A percentile compares a stretch with the other conserved stretches of the same genome.
phyloP scores from a whole-genome alignment of 2,329 filamentous ascomycete genomes.

The Dothideomycetes sp. region DNA sequence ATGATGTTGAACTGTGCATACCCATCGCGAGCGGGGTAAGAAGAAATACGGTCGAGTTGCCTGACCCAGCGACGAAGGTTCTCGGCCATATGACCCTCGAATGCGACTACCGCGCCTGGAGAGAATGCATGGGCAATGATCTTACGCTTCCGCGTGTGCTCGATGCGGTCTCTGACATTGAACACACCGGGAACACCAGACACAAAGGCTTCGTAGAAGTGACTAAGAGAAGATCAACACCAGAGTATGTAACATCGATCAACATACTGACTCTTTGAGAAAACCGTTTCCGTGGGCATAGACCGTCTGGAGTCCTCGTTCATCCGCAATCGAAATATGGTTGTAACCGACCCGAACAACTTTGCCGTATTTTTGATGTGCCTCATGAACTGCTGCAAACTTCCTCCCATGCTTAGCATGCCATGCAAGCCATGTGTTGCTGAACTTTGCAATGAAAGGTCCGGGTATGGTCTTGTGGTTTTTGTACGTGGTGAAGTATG shows the following conservation, averaged over 20 bases:
- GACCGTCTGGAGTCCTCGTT: constrained; percentile 13
- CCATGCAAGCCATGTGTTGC: constrained; percentile 14
- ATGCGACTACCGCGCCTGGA: constrained; percentile 19
- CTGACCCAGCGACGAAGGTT: constrained; percentile 14
- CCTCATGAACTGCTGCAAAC: constrained; percentile 14
- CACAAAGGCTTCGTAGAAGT: constrained; percentile 24
- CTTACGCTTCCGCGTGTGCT: constrained; percentile 24
- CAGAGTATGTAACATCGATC: constrained; percentile 1
- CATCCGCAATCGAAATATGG: constrained; percentile 15
- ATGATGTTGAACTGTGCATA: constrained; percentile 15
- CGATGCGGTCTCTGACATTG: constrained; percentile 21
- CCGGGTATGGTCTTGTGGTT: constrained; percentile 12
- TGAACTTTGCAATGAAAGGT: constrained; percentile 13
- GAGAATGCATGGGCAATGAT: constrained; percentile 25
- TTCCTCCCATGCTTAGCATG: constrained; percentile 13
- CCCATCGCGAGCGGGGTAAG: constrained; percentile 5
- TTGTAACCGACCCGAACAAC: constrained; percentile 5
- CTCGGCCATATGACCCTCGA: constrained; percentile 22
- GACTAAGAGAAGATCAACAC: constrained; percentile 2
- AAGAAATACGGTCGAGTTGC: constrained; percentile 13
- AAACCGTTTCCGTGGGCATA: constrained; percentile 24
- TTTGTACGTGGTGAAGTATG: constrained; percentile 14
- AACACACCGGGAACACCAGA: constrained; percentile 24
- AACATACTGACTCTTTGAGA: constrained; percentile 16
- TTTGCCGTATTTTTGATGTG: constrained; percentile 4